A percentile compares a stretch with the other conserved stretches of the same genome.
These are phyloP conservation scores for Rhodomyrtus tomentosa DNA, from an alignment of 345 rosid species.

Conservation along the genomic window DNA sequence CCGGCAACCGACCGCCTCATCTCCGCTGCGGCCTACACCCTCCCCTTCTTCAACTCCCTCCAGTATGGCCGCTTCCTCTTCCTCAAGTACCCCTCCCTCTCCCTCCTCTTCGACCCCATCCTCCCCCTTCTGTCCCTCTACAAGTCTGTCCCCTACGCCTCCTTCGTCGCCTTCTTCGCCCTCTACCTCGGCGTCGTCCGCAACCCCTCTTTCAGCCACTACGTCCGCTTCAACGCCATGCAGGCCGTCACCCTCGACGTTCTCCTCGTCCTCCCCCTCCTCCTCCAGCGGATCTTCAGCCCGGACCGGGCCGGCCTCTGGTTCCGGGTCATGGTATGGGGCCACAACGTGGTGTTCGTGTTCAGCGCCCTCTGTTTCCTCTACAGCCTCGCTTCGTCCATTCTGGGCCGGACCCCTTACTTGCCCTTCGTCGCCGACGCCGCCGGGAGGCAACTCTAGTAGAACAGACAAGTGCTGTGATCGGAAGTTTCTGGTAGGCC, in stretches of 20 bases:
- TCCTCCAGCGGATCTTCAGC: constrained; percentile 47
- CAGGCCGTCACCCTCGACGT: constrained; percentile 89
- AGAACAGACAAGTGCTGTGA: neutral
- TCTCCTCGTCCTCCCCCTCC: constrained; percentile 57
- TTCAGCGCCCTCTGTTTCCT: constrained; percentile 66
- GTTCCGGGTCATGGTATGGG: constrained; percentile 56
- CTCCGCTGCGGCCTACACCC: constrained; percentile 63
- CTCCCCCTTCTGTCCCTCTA: constrained; percentile 60
- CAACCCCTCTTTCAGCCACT: constrained; percentile 56
- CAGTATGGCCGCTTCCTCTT: constrained; percentile 82
- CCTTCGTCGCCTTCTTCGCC: constrained; percentile 85
- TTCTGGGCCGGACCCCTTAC: constrained; percentile 76
- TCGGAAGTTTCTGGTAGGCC: neutral
- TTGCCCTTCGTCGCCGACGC: constrained; percentile 79
- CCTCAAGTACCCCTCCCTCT: constrained; percentile 45
- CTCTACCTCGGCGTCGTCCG: constrained; percentile 75
- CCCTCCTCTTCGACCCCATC: constrained; percentile 49
- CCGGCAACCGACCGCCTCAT: constrained; percentile 74
- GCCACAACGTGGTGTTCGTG: constrained; percentile 55
- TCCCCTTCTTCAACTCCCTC: constrained; percentile 79
- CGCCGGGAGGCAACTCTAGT: constrained; percentile 60
- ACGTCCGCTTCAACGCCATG: constrained; percentile 81
- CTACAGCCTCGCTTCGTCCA: constrained; percentile 35
- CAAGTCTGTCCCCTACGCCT: constrained; percentile 72
- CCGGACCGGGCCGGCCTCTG: constrained; percentile 64